Evolutionary conservation across 2,329 filamentous ascomycete species (phyloP).

Genomic region (Neodidymelliopsis sp.): DNA sequence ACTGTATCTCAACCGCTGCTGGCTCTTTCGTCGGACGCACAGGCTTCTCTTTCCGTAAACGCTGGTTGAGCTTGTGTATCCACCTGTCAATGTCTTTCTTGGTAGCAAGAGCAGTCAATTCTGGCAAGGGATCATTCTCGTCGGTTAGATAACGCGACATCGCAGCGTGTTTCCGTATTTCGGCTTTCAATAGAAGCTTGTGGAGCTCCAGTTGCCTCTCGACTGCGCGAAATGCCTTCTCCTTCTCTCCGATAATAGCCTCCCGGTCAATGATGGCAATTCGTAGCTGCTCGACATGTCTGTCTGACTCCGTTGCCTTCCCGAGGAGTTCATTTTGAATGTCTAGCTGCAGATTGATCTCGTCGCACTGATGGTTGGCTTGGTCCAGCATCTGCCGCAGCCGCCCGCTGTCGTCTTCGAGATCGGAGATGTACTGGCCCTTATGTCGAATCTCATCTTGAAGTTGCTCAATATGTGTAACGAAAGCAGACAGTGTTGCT

Average conservation of each 20-base stretch:
- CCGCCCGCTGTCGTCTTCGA: constrained; percentile 32
- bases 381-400: constrained; percentile 28
- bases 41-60: constrained; percentile 38
- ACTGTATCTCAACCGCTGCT: constrained; percentile 22
- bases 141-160: constrained; percentile 28
- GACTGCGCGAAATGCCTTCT: constrained; percentile 34
- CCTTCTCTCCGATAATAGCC: constrained; percentile 41
- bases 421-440: constrained; percentile 30
- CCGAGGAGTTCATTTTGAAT: constrained; percentile 38
- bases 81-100: constrained; percentile 47
- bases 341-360: constrained; percentile 34
- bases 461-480: constrained; percentile 42
- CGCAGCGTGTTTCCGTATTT: constrained; percentile 50
- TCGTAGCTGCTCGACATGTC: constrained; percentile 40
- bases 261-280: constrained; percentile 42
- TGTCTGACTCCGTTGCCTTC: constrained; percentile 37
- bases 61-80: constrained; percentile 43
- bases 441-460: constrained; percentile 44
- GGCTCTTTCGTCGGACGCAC: constrained; percentile 6
- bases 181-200: constrained; percentile 50
- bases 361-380: constrained; percentile 33
- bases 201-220: constrained; percentile 51
- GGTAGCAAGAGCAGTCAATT: constrained; percentile 36
- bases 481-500: constrained; percentile 33
- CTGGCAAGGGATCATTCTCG: constrained; percentile 38